Conservation (phyloP, 2,329 filamentous ascomycete genomes). For the Trichoderma sp. region DNA sequence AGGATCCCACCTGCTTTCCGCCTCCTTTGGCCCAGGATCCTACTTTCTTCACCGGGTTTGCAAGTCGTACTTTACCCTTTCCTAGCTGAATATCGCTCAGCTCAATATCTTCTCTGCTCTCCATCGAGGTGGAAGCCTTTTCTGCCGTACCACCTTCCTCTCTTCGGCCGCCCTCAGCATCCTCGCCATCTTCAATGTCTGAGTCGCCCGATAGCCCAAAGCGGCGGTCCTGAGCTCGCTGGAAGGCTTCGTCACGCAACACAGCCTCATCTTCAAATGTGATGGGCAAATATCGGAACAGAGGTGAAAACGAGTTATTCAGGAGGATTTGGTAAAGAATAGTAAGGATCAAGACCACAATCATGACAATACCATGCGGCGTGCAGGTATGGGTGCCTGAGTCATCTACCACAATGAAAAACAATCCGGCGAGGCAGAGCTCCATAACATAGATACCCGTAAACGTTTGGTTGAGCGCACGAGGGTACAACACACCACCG, state of each 20-base stretch:
- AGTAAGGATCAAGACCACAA: conserved; percentile 69
- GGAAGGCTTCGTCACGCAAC: conserved; percentile 84
- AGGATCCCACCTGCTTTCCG: conserved; percentile 31
- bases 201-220: conserved; percentile 59
- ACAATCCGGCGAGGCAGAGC: conserved; percentile 81
- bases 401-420: conserved; percentile 70
- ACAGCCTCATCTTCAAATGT: conserved; percentile 95
- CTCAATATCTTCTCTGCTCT: conserved; percentile 39
- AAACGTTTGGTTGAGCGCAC: conserved; percentile 92
- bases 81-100: conserved; percentile 38
- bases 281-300: conserved; percentile 87
- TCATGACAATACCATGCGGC: conserved; percentile 81
- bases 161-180: conserved; percentile 36
- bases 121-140: conserved; percentile 27
- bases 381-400: conserved; percentile 56
- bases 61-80: conserved; percentile 27
- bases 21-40: conserved; percentile 44
- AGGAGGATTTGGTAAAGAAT: conserved; percentile 74
- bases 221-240: conserved; percentile 69
- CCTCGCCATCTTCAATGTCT: conserved; percentile 46
- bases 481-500: conserved; percentile 85
- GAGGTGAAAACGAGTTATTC: conserved; percentile 77
- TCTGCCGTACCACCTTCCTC: conserved; percentile 15
- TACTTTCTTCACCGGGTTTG: conserved; percentile 48
- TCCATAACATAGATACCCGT: conserved; percentile 95